These are phyloP conservation scores for Fagopyrum esculentum DNA, from an alignment of 148 eudicot genomes.

Conservation along the genomic window DNA sequence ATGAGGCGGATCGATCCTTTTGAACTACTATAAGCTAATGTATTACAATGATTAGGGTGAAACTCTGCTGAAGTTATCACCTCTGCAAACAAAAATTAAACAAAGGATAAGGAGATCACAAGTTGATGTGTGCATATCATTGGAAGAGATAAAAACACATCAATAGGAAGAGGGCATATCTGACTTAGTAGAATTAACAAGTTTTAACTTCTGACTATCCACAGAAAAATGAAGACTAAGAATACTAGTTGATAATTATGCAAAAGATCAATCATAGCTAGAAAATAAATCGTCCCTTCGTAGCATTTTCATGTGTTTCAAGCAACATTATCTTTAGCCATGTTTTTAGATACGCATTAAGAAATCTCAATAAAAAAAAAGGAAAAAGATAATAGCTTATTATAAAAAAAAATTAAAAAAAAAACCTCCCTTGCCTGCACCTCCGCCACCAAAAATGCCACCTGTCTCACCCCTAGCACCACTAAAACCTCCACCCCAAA, in stretches of 20 bases:
- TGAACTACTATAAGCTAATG: conserved; percentile 75
- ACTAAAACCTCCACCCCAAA: neutral
- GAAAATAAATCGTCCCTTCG: neutral
- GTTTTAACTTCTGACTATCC: neutral
- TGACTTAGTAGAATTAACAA: neutral
- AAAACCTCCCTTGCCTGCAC: neutral
- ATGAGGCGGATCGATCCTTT: conserved; percentile 73
- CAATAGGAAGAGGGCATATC: neutral
- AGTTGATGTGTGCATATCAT: neutral
- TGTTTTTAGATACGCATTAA: neutral
- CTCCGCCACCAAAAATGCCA: neutral
- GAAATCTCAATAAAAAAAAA: neutral
- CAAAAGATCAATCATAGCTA: neutral
- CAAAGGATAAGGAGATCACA: neutral
- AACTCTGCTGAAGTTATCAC: conserved; percentile 83
- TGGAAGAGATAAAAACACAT: neutral
- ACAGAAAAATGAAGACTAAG: neutral
- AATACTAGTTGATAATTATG: neutral
- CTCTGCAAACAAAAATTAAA: conserved; percentile 37
- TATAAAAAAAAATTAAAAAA: neutral
- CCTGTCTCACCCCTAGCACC: neutral
- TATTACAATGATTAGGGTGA: conserved; percentile 75
- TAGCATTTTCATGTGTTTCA: neutral
- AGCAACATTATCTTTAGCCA: neutral
- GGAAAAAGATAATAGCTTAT: neutral